These are phyloP conservation scores for Coprinopsis cinerea DNA, from an alignment of 768 basidiomycete species.

Conservation along the genomic window DNA sequence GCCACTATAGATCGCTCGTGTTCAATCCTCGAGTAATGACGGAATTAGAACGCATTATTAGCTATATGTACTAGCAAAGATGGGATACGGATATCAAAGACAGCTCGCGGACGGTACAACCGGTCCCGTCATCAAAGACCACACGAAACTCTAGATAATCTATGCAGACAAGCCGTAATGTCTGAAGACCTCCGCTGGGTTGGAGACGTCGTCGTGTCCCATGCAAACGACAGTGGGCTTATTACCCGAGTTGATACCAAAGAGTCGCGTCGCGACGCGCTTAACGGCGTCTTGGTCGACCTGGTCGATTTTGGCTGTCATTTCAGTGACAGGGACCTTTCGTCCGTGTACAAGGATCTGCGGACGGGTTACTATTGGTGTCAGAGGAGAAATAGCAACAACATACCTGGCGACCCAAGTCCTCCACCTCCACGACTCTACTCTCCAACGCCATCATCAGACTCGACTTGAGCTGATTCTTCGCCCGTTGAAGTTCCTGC, in stretches of 20 bases:
- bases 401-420: conserved; percentile 80
- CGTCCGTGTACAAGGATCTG: conserved; percentile 85
- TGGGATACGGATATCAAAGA: no score
- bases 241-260: conserved; percentile 55
- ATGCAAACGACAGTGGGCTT: conserved; percentile 78
- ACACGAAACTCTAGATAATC: conserved; percentile 2
- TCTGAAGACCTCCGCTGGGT: conserved; percentile 54
- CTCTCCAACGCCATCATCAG: conserved; percentile 95
- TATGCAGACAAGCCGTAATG: conserved; percentile 60
- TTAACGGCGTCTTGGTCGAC: conserved; percentile 67
- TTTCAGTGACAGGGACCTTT: conserved; percentile 83
- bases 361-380: no score
- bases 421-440: conserved; percentile 77
- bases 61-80: no score
- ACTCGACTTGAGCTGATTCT: conserved; percentile 91
- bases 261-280: conserved; percentile 70
- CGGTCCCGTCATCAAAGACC: no score
- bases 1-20: no score
- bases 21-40: no score
- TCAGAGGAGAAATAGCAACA: no score
- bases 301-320: conserved; percentile 80
- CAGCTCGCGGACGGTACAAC: no score
- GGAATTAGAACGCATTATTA: no score
- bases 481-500: conserved; percentile 76
- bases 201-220: conserved; percentile 74